Conservation (phyloP, 176 grass and related monocot species). For the Guadua angustifolia region DNA sequence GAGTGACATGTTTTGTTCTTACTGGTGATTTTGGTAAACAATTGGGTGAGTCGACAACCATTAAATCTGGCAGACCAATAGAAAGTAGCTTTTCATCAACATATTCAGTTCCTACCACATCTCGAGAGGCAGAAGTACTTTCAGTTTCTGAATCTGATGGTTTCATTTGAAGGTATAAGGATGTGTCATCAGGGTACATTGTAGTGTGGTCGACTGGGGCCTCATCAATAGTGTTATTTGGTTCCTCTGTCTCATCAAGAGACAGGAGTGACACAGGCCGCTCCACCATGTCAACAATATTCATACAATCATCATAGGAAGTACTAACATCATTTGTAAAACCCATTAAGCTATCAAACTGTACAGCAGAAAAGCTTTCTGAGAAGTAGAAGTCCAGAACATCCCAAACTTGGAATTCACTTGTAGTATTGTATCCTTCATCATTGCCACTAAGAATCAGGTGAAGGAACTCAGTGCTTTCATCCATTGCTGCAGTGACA, state of each 20-base stretch:
- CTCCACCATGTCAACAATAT: conserved; percentile 74
- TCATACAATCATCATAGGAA: conserved; percentile 54
- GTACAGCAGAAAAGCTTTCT: conserved; percentile 68
- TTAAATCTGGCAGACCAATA: conserved; percentile 67
- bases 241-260: conserved; percentile 59
- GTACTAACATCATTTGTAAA: conserved; percentile 71
- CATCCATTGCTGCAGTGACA: conserved; percentile 57
- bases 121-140: conserved; percentile 35
- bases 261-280: conserved; percentile 66
- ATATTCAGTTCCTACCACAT: conserved; percentile 60
- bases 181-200: conserved; percentile 66
- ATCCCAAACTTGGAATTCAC: conserved; percentile 78
- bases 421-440: conserved; percentile 60
- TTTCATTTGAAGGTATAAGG: conserved; percentile 72
- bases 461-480: conserved; percentile 65
- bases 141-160: conserved; percentile 57
- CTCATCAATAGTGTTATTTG: conserved; percentile 31
- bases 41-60: conserved; percentile 64
- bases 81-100: conserved; percentile 64
- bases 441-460: conserved; percentile 70
- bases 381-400: conserved; percentile 75
- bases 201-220: conserved; percentile 25
- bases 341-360: conserved; percentile 82
- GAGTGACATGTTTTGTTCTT: conserved; percentile 69
- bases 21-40: conserved; percentile 41